A percentile compares a stretch with the other conserved stretches of the same genome.
Conservation (phyloP, 75 land plant species). For the Larix kaempferi region DNA sequence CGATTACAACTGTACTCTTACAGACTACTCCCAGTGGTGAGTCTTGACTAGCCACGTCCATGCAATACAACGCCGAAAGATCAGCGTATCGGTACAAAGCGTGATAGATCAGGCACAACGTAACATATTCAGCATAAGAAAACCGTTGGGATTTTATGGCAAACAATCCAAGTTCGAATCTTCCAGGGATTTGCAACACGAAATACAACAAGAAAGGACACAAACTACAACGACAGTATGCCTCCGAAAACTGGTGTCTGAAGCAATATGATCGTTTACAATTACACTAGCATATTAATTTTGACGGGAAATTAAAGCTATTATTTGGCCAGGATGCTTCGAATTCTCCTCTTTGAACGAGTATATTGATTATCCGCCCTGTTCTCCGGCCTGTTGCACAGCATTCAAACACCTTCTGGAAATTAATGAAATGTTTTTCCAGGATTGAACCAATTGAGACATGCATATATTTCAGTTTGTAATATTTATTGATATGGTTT, state of each 20-base stretch:
- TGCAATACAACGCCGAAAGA: too few species aligned
- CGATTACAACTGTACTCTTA: too few species aligned
- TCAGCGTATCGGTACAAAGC: too few species aligned
- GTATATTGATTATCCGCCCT: neutral
- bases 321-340: conserved; percentile 1
- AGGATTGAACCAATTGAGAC: neutral
- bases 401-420: neutral
- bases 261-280: neutral
- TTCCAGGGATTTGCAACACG: too few species aligned
- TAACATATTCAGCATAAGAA: too few species aligned
- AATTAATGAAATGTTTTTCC: neutral
- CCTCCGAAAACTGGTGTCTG: neutral
- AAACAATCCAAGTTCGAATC: too few species aligned
- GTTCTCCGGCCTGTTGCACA: neutral
- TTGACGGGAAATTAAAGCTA: neutral
- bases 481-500: neutral
- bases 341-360: neutral
- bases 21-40: too few species aligned
- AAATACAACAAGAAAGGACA: too few species aligned
- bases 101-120: too few species aligned
- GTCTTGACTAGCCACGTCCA: too few species aligned
- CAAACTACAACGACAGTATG: neutral
- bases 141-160: too few species aligned
- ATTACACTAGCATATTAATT: neutral
- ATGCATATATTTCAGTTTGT: neutral